A percentile compares a stretch with the other conserved stretches of the same genome.
Evolutionary conservation across 306 rosid species (phyloP).

Genomic region (Medicago lupulina): DNA sequence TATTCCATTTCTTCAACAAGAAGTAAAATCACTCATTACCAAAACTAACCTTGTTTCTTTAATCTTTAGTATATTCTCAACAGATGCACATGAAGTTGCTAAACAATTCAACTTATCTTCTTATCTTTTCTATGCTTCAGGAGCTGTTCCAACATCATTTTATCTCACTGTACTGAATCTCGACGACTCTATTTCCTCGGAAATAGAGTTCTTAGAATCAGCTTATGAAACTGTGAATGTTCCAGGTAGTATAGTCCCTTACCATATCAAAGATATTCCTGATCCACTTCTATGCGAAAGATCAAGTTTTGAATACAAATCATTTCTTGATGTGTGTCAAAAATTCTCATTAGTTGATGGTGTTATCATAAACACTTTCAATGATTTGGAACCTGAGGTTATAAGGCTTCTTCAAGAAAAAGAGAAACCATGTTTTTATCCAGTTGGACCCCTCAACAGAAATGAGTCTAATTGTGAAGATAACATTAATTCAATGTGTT

Average conservation of each 20-base stretch:
- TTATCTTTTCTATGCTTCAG: slow-evolving; percentile 19
- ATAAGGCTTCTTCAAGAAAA: slow-evolving; percentile 22
- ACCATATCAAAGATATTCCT: slow-evolving; percentile 39
- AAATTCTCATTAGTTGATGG: slow-evolving; percentile 35
- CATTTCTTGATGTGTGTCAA: neutral
- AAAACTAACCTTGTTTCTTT: slow-evolving; percentile 18
- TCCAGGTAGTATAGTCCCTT: slow-evolving; percentile 2
- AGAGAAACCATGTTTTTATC: slow-evolving; percentile 21
- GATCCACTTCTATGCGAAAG: neutral
- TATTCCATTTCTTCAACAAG: slow-evolving; percentile 33
- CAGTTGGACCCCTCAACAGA: slow-evolving; percentile 46
- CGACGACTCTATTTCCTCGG: slow-evolving; percentile 18
- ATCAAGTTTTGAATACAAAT: slow-evolving; percentile 18
- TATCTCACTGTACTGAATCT: slow-evolving; percentile 13
- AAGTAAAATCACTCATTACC: neutral
- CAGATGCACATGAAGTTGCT: slow-evolving; percentile 22
- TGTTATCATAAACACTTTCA: slow-evolving; percentile 37
- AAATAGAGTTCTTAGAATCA: slow-evolving; percentile 2
- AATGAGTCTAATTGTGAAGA: slow-evolving; percentile 8
- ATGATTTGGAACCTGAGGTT: slow-evolving; percentile 8
- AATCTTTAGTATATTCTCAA: neutral
- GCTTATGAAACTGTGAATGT: neutral
- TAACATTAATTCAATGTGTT: neutral
- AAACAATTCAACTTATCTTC: slow-evolving; percentile 41
- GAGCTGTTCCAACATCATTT: neutral